phyloP scores from a whole-genome alignment of 2,329 filamentous ascomycete genomes.

The Sarocladiaceae sp. region DNA sequence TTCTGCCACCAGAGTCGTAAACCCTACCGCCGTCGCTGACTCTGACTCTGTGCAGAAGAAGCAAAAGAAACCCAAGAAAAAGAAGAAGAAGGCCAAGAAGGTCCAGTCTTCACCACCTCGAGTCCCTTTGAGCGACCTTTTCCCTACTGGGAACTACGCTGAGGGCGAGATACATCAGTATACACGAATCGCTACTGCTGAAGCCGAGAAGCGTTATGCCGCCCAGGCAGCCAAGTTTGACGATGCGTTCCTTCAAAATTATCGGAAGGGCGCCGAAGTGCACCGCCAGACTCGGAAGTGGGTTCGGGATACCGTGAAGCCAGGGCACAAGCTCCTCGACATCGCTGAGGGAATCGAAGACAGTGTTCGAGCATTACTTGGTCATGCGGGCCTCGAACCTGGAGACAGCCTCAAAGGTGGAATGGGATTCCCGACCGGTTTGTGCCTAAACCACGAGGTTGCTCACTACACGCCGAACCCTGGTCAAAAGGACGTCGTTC shows the following conservation, averaged over 20 bases:
- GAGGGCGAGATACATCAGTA: slow-evolving; percentile 24
- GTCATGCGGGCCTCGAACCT: slow-evolving; percentile 68
- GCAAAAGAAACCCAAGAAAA: slow-evolving; percentile 20
- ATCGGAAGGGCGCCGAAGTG: slow-evolving; percentile 73
- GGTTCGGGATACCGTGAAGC: slow-evolving; percentile 73
- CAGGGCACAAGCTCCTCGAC: slow-evolving; percentile 69
- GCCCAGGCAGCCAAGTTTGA: slow-evolving; percentile 20
- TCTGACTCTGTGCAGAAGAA: slow-evolving; percentile 24
- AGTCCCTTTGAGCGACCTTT: slow-evolving; percentile 26
- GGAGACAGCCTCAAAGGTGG: slow-evolving; percentile 71
- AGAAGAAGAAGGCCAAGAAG: slow-evolving; percentile 13
- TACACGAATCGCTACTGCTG: slow-evolving; percentile 19
- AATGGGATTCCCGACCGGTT: slow-evolving; percentile 78
- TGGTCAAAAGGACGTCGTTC: slow-evolving; percentile 64
- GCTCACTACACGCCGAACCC: slow-evolving; percentile 82
- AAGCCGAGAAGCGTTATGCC: slow-evolving; percentile 20
- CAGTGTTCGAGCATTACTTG: slow-evolving; percentile 67
- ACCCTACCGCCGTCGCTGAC: slow-evolving; percentile 12
- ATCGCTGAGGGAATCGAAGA: slow-evolving; percentile 81
- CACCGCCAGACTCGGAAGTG: slow-evolving; percentile 79
- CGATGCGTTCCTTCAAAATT: slow-evolving; percentile 65
- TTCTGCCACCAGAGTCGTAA: slow-evolving; percentile 5
- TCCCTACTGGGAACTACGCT: slow-evolving; percentile 22
- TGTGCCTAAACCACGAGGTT: slow-evolving; percentile 75
- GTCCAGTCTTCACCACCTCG: slow-evolving; percentile 29